phyloP scores from a whole-genome alignment of 768 basidiomycete species.

The Lactarius psammicola region DNA sequence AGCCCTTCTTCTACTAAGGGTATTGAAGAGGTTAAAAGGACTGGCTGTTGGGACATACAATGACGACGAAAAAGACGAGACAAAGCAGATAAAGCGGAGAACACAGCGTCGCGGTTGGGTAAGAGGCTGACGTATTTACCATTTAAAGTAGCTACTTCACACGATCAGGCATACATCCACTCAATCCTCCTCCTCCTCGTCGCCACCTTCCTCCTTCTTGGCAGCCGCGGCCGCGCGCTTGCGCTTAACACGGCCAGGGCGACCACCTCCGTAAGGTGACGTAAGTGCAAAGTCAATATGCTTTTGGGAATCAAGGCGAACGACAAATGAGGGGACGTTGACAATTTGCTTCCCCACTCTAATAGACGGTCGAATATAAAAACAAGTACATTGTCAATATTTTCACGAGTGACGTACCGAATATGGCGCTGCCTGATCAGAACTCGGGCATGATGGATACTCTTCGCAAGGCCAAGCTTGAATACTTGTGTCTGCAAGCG shows the following conservation, averaged over 20 bases:
- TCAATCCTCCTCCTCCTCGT: slow-evolving; percentile 86
- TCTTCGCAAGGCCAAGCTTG: slow-evolving; percentile 97
- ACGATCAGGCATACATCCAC: neutral
- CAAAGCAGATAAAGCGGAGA: neutral
- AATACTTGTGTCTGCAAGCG: slow-evolving; percentile 99
- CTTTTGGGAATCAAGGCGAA: slow-evolving; percentile 99
- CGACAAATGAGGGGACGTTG: slow-evolving; percentile 97
- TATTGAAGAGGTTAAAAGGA: slow-evolving; percentile 20
- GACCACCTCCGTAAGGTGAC: slow-evolving; percentile 94
- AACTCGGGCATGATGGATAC: slow-evolving; percentile 97
- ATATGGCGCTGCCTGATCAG: slow-evolving; percentile 99
- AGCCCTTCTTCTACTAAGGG: slow-evolving; percentile 45
- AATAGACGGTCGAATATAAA: slow-evolving; percentile 1
- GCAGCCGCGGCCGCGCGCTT: slow-evolving; percentile 94
- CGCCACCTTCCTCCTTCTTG: slow-evolving; percentile 87
- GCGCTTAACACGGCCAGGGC: slow-evolving; percentile 95
- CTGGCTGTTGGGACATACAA: slow-evolving; percentile 25
- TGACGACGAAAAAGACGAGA: slow-evolving; percentile 2
- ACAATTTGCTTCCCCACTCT: slow-evolving; percentile 99
- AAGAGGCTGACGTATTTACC: neutral
- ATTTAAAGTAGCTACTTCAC: slow-evolving; percentile 10
- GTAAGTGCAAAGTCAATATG: slow-evolving; percentile 99
- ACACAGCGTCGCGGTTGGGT: neutral
- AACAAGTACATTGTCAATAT: neutral
- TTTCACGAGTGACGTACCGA: slow-evolving; percentile 56